Evolutionary conservation across 2,329 filamentous ascomycete species (phyloP).

Genomic region (Talaromyces piceae): DNA sequence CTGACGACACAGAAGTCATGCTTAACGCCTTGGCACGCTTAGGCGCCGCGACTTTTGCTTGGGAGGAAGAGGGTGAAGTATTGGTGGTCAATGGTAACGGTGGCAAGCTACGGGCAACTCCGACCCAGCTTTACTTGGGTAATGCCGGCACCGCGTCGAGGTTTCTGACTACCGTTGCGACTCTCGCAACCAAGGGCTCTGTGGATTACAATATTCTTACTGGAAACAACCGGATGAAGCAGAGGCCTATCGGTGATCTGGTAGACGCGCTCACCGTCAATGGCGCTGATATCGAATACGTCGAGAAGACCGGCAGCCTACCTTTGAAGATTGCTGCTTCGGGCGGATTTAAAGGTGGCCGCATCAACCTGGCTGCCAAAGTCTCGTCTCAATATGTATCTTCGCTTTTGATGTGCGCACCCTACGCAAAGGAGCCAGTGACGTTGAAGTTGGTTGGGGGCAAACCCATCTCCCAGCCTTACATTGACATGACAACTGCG

Average conservation of each 20-base stretch:
- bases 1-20: slow-evolving; percentile 97
- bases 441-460: slow-evolving; percentile 87
- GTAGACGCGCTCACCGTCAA: slow-evolving; percentile 85
- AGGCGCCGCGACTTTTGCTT: slow-evolving; percentile 79
- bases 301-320: slow-evolving; percentile 75
- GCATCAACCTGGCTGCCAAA: slow-evolving; percentile 87
- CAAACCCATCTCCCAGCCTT: slow-evolving; percentile 92
- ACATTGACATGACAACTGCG: slow-evolving; percentile 97
- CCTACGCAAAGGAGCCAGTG: slow-evolving; percentile 90
- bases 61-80: slow-evolving; percentile 91
- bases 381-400: slow-evolving; percentile 99
- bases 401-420: slow-evolving; percentile 91
- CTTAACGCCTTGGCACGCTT: slow-evolving; percentile 80
- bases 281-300: slow-evolving; percentile 77
- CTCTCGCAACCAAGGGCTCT: slow-evolving; percentile 62
- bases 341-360: slow-evolving; percentile 73
- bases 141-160: slow-evolving; percentile 95
- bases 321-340: slow-evolving; percentile 77
- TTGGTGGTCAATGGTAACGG: slow-evolving; percentile 85
- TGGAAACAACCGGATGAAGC: slow-evolving; percentile 93
- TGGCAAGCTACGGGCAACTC: slow-evolving; percentile 70
- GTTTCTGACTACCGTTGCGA: slow-evolving; percentile 86
- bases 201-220: slow-evolving; percentile 71
- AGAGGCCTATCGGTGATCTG: slow-evolving; percentile 83
- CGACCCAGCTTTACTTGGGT: slow-evolving; percentile 77